Conservation (phyloP, 2,329 filamentous ascomycete species). For the Dactylonectria macrodidyma region DNA sequence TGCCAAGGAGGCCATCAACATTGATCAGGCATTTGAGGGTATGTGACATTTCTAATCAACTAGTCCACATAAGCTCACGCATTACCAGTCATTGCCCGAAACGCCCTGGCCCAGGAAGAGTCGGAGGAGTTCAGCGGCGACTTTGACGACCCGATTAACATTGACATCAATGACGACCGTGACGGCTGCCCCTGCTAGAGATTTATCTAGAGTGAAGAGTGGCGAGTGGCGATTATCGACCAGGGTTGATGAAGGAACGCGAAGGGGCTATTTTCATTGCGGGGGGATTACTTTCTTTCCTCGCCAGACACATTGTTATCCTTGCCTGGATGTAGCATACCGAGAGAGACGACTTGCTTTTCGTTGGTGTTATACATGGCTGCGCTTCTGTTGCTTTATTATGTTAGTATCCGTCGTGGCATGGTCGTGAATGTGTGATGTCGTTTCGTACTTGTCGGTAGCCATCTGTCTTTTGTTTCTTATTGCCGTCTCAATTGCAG, state of each 20-base stretch:
- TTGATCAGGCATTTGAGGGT: slow-evolving; percentile 86
- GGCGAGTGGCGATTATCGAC: slow-evolving; percentile 19
- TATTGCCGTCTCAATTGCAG: neutral
- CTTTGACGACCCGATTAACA: slow-evolving; percentile 98
- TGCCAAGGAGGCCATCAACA: slow-evolving; percentile 98
- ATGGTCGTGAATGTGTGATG: slow-evolving; percentile 2
- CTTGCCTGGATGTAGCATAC: slow-evolving; percentile 49
- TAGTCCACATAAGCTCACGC: slow-evolving; percentile 23
- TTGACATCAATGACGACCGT: slow-evolving; percentile 93
- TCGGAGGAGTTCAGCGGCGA: slow-evolving; percentile 98
- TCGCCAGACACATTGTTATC: slow-evolving; percentile 36
- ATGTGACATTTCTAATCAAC: slow-evolving; percentile 39
- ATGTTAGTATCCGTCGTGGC: slow-evolving; percentile 7
- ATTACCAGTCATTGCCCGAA: slow-evolving; percentile 88
- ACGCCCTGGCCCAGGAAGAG: slow-evolving; percentile 96
- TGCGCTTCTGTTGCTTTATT: slow-evolving; percentile 34
- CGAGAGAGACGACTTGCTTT: slow-evolving; percentile 39
- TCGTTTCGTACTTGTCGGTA: neutral
- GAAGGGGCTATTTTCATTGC: slow-evolving; percentile 17
- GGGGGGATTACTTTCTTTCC: slow-evolving; percentile 21
- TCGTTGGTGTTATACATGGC: slow-evolving; percentile 47
- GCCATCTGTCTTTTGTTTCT: neutral
- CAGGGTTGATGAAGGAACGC: slow-evolving; percentile 27
- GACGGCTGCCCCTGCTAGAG: slow-evolving; percentile 92
- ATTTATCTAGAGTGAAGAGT: slow-evolving; percentile 20